These are phyloP conservation scores for Quercus berberidifolia DNA, from an alignment of 306 rosid species.

Conservation along the genomic window DNA sequence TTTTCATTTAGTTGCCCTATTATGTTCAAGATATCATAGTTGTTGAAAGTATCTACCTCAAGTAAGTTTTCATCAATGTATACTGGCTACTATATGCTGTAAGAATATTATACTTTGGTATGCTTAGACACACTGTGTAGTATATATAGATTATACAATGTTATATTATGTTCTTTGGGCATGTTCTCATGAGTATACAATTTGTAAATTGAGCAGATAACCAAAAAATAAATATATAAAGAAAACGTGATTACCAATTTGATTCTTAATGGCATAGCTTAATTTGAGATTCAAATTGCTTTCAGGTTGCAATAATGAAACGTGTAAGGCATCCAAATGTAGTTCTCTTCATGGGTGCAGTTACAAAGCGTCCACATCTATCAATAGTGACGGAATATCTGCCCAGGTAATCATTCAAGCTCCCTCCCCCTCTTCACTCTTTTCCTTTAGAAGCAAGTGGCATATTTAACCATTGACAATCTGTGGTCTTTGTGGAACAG, in stretches of 20 bases:
- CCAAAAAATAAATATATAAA: background rate
- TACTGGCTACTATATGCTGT: background rate
- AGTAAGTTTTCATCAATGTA: background rate
- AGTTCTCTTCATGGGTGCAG: constrained; percentile 99
- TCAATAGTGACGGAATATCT: constrained; percentile 94
- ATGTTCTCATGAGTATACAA: background rate
- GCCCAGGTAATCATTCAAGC: constrained; percentile 51
- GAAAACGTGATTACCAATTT: background rate
- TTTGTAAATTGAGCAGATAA: background rate
- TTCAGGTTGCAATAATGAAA: constrained; percentile 96
- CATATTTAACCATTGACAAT: constrained; percentile 9
- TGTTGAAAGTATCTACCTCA: background rate
- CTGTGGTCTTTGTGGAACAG: constrained; percentile 35
- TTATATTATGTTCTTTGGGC: background rate
- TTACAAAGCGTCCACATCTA: constrained; percentile 82
- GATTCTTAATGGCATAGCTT: background rate
- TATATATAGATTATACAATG: background rate
- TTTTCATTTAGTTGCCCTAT: background rate
- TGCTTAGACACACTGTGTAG: background rate
- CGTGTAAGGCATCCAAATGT: constrained; percentile 96
- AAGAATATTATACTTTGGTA: background rate
- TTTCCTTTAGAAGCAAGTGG: background rate
- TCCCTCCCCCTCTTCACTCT: background rate
- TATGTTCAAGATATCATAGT: background rate
- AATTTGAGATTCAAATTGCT: constrained; percentile 22